phyloP scores from a whole-genome alignment of 768 basidiomycete genomes.

The Pleurotus salmoneostramineus region DNA sequence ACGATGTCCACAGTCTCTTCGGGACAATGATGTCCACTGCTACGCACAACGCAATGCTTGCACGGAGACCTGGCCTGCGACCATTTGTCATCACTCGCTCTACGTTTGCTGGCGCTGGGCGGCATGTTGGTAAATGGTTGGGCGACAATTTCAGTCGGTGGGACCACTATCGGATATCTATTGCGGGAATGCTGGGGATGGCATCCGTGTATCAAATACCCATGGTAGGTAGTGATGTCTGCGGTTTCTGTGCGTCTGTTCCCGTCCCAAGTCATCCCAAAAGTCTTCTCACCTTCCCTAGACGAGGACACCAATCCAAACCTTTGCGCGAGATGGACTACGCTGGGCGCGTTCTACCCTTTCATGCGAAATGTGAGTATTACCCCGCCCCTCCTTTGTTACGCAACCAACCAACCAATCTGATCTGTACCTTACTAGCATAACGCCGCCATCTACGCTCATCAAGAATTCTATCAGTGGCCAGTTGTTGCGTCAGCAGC shows the following conservation, averaged over 20 bases:
- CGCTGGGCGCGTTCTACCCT: conserved; percentile 72
- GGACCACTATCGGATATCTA: conserved; percentile 55
- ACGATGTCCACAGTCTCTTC: conserved; percentile 64
- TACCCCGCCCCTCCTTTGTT: neutral
- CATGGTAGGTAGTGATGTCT: conserved; percentile 76
- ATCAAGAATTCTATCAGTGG: conserved; percentile 73
- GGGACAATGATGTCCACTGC: conserved; percentile 69
- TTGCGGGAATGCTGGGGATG: conserved; percentile 64
- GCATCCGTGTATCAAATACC: conserved; percentile 64
- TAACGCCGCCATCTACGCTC: conserved; percentile 44
- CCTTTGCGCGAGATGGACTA: conserved; percentile 74
- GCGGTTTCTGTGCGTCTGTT: conserved; percentile 49
- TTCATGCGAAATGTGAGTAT: conserved; percentile 70
- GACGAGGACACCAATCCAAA: conserved; percentile 61
- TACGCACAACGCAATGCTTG: conserved; percentile 58
- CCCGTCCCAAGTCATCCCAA: neutral
- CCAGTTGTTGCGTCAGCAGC: conserved; percentile 52
- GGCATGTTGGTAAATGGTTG: conserved; percentile 67
- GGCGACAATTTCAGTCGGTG: conserved; percentile 63
- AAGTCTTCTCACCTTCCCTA: conserved; percentile 15
- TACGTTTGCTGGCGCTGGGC: conserved; percentile 67
- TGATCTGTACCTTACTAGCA: conserved; percentile 48
- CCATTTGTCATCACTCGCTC: conserved; percentile 71
- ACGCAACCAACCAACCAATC: too few relatives aligned
- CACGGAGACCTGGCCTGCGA: conserved; percentile 55